Conservation (phyloP, 2,329 filamentous ascomycete species). For the Fusarium odoratissimum region DNA sequence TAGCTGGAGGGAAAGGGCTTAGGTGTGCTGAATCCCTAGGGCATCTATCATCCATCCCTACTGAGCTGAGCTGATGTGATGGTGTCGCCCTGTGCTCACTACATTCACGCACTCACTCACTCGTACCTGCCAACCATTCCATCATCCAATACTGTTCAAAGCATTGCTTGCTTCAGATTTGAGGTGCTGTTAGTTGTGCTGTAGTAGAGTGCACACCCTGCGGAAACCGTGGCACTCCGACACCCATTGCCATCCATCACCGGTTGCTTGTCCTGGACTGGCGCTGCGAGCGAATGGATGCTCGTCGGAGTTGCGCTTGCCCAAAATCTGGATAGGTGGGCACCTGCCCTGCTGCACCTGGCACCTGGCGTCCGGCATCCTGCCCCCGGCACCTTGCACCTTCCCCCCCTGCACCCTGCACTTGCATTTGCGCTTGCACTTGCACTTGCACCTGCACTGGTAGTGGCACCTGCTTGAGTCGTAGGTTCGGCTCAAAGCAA, state of each 20-base stretch:
- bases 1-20: neutral
- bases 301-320: slow-evolving; percentile 38
- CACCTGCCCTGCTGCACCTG: slow-evolving; percentile 41
- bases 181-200: slow-evolving; percentile 22
- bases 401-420: slow-evolving; percentile 35
- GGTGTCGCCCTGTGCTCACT: slow-evolving; percentile 20
- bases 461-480: slow-evolving; percentile 45
- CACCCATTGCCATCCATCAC: slow-evolving; percentile 19
- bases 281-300: slow-evolving; percentile 26
- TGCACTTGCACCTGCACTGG: slow-evolving; percentile 33
- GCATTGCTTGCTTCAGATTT: neutral
- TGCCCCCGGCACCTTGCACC: slow-evolving; percentile 39
- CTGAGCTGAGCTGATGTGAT: slow-evolving; percentile 14
- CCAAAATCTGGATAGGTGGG: slow-evolving; percentile 36
- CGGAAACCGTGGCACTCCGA: slow-evolving; percentile 21
- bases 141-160: neutral
- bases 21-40: neutral
- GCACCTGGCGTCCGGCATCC: slow-evolving; percentile 40
- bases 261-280: slow-evolving; percentile 34
- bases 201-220: slow-evolving; percentile 8
- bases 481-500: slow-evolving; percentile 37
- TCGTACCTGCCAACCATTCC: neutral
- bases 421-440: slow-evolving; percentile 28
- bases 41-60: slow-evolving; percentile 12
- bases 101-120: neutral